Evolutionary conservation across 345 rosid species (phyloP).

Genomic region (Abelmoschus esculentus): DNA sequence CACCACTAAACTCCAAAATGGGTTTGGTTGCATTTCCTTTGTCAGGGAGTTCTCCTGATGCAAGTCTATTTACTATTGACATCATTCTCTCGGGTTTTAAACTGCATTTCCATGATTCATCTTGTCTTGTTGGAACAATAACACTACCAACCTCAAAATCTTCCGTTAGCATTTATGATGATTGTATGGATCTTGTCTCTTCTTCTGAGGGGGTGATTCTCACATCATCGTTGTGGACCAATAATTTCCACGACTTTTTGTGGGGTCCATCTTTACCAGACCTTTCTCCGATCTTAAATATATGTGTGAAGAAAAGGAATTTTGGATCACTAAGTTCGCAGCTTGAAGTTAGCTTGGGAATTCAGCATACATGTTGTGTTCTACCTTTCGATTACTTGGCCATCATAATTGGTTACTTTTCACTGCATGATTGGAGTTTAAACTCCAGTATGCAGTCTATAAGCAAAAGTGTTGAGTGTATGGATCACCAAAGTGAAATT

Average conservation of each 20-base stretch:
- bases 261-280: constrained; percentile 59
- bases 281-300: constrained; percentile 54
- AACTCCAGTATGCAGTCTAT: constrained; percentile 29
- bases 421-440: constrained; percentile 69
- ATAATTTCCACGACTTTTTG: constrained; percentile 40
- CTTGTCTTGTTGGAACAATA: constrained; percentile 63
- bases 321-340: constrained; percentile 36
- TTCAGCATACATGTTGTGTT: constrained; percentile 78
- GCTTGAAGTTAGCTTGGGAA: constrained; percentile 71
- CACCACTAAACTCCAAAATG: constrained; percentile 18
- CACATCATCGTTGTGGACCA: constrained; percentile 59
- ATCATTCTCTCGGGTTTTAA: constrained; percentile 39
- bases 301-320: constrained; percentile 52
- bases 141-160: constrained; percentile 40
- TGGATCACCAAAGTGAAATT: constrained; percentile 17
- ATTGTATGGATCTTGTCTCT: constrained; percentile 53
- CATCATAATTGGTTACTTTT: constrained; percentile 72
- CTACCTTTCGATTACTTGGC: constrained; percentile 69
- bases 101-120: constrained; percentile 79
- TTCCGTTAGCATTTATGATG: constrained; percentile 36
- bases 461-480: constrained; percentile 19
- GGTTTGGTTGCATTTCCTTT: constrained; percentile 21
- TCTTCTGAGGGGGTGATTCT: constrained; percentile 58
- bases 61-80: constrained; percentile 33
- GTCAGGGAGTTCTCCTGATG: constrained; percentile 21